phyloP scores from a whole-genome alignment of 179 eudicot genomes.

The Beta corolliflora region DNA sequence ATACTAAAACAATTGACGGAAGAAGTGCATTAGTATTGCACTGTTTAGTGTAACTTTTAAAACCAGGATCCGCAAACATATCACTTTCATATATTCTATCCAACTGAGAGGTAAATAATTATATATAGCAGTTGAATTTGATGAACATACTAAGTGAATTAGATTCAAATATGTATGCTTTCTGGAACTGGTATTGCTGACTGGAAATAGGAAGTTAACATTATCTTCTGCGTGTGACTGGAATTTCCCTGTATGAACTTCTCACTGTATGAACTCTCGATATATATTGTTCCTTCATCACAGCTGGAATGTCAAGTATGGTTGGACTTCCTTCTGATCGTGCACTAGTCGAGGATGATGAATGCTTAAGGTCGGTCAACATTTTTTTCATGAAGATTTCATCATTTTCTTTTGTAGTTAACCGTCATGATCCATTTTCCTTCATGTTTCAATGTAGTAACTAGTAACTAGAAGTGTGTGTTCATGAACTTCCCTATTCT shows the following conservation, averaged over 20 bases:
- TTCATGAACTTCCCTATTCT: background rate
- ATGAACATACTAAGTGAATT: background rate
- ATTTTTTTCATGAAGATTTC: slow-evolving; percentile 4
- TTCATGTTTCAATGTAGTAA: background rate
- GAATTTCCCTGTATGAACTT: background rate
- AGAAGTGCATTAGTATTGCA: background rate
- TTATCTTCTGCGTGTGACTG: background rate
- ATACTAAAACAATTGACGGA: background rate
- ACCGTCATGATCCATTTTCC: background rate
- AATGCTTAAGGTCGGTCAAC: slow-evolving; percentile 68
- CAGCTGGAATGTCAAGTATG: slow-evolving; percentile 83
- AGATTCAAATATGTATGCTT: background rate
- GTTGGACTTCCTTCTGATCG: slow-evolving; percentile 95
- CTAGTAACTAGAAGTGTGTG: background rate
- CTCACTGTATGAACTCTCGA: slow-evolving; percentile 3
- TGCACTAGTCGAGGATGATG: slow-evolving; percentile 83
- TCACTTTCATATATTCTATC: background rate
- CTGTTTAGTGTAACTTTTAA: slow-evolving; percentile 1
- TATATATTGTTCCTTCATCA: slow-evolving; percentile 13
- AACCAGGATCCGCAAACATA: background rate
- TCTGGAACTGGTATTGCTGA: background rate
- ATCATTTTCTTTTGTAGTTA: background rate
- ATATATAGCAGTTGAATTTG: background rate
- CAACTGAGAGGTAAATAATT: background rate
- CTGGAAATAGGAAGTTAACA: background rate